phyloP scores from a whole-genome alignment of 2,329 filamentous ascomycete species.

The Anthostomella pinea region DNA sequence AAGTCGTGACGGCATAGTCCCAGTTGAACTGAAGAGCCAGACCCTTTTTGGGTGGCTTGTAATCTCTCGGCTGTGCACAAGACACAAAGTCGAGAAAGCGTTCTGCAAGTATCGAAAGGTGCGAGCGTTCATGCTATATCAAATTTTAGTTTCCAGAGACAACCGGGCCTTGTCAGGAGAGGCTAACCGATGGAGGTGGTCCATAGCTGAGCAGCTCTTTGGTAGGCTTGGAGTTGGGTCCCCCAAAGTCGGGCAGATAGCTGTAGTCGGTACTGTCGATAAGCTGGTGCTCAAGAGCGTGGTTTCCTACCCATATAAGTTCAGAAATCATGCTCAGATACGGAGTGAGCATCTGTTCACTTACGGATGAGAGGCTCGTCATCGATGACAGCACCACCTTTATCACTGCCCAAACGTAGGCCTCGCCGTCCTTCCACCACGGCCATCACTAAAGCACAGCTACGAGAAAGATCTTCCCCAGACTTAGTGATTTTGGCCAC shows the following conservation, averaged over 20 bases:
- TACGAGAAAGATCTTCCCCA: conserved; percentile 42
- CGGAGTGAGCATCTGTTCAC: no score
- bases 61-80: conserved; percentile 48
- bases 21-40: conserved; percentile 41
- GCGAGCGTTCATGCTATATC: conserved; percentile 50
- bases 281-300: conserved; percentile 24
- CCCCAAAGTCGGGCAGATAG: conserved; percentile 48
- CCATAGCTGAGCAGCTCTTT: conserved; percentile 48
- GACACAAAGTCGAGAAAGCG: conserved; percentile 49
- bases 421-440: conserved; percentile 50
- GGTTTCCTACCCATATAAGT: background rate
- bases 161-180: no score
- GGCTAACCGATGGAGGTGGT: conserved; percentile 48
- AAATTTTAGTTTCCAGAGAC: no score
- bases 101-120: conserved; percentile 48
- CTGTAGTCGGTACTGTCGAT: conserved; percentile 49
- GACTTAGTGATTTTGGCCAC: conserved; percentile 46
- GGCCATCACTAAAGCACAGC: conserved; percentile 52
- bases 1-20: conserved; percentile 41
- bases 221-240: conserved; percentile 35
- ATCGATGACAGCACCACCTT: conserved; percentile 37
- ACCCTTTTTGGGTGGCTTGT: conserved; percentile 43
- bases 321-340: no score
- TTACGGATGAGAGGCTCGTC: conserved; percentile 46
- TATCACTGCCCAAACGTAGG: conserved; percentile 40